Conservation (phyloP, 192 early-diverging fungal species). For the Coemansia sp. region DNA sequence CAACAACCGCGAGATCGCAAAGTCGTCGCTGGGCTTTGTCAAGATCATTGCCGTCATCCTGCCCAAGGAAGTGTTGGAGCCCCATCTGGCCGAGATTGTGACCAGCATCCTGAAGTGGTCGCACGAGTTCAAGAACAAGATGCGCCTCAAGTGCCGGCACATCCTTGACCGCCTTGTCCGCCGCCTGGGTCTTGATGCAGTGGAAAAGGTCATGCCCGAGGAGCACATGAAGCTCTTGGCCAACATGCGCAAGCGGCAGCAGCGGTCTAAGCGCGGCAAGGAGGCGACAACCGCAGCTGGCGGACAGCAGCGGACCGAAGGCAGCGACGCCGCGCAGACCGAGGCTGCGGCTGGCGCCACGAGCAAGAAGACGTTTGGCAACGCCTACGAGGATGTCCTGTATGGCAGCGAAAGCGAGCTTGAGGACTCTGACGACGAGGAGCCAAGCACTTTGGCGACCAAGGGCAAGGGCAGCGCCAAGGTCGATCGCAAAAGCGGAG, state of each 20-base stretch:
- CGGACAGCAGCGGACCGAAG: constrained; percentile 30
- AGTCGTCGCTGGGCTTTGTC: constrained; percentile 89
- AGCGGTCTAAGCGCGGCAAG: constrained; percentile 75
- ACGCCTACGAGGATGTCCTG: constrained; percentile 85
- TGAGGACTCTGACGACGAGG: constrained; percentile 73
- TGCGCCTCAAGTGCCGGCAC: constrained; percentile 91
- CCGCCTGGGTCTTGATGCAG: constrained; percentile 74
- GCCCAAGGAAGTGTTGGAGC: constrained; percentile 69
- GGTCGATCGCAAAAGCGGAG: constrained; percentile 27
- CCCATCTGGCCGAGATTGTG: constrained; percentile 76
- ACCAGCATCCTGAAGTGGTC: constrained; percentile 78
- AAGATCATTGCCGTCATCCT: constrained; percentile 88
- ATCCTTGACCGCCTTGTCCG: constrained; percentile 91
- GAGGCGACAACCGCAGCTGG: constrained; percentile 40
- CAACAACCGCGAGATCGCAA: constrained; percentile 89
- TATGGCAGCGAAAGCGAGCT: constrained; percentile 95
- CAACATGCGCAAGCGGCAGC: constrained; percentile 93
- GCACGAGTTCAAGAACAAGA: constrained; percentile 83
- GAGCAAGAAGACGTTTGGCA: constrained; percentile 67
- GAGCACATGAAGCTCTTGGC: constrained; percentile 84
- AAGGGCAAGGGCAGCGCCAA: constrained; percentile 20
- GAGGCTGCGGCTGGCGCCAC: constrained; percentile 42
- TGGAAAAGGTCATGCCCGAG: constrained; percentile 83
- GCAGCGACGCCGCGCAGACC: constrained; percentile 54
- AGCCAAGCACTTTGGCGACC: constrained; percentile 20